Conservation (phyloP, 495 filamentous ascomycete genomes). For the Aspergillus steynii region DNA sequence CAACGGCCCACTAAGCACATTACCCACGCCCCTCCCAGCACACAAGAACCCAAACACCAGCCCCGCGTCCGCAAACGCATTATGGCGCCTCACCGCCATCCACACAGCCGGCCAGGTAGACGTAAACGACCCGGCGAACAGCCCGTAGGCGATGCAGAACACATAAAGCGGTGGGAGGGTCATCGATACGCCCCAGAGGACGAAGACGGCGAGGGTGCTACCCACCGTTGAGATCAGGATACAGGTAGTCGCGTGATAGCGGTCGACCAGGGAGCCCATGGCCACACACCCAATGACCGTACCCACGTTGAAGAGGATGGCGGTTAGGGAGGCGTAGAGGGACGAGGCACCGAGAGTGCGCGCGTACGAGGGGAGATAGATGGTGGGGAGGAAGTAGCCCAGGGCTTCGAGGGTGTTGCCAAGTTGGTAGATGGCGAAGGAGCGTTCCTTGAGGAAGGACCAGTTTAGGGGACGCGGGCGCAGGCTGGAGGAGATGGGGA, state of each 20-base stretch:
- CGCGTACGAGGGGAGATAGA: constrained; percentile 62
- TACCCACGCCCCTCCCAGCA: constrained; percentile 61
- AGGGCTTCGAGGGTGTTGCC: constrained; percentile 56
- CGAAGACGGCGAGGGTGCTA: constrained; percentile 54
- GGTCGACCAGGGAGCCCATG: constrained; percentile 58
- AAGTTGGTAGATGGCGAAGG: constrained; percentile 53
- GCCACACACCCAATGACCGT: constrained; percentile 55
- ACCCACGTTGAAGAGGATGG: constrained; percentile 54
- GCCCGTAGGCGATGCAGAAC: constrained; percentile 62
- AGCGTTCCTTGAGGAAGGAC: constrained; percentile 42
- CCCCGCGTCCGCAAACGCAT: constrained; percentile 40
- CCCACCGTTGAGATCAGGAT: constrained; percentile 56
- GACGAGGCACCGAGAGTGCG: constrained; percentile 38
- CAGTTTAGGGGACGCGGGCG: constrained; percentile 28
- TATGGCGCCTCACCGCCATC: constrained; percentile 42
- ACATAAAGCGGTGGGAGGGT: too few species aligned
- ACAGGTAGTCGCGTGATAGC: constrained; percentile 54
- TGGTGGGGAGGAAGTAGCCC: constrained; percentile 61
- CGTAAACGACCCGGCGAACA: constrained; percentile 61
- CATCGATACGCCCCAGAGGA: too few species aligned
- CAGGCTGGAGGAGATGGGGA: constrained; percentile 40
- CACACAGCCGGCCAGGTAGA: constrained; percentile 60
- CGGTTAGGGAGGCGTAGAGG: constrained; percentile 39
- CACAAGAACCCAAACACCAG: constrained; percentile 59
- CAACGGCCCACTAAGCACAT: constrained; percentile 55